phyloP scores from a whole-genome alignment of 1,139 yeast species.

The Geotrichum aggregatum region DNA sequence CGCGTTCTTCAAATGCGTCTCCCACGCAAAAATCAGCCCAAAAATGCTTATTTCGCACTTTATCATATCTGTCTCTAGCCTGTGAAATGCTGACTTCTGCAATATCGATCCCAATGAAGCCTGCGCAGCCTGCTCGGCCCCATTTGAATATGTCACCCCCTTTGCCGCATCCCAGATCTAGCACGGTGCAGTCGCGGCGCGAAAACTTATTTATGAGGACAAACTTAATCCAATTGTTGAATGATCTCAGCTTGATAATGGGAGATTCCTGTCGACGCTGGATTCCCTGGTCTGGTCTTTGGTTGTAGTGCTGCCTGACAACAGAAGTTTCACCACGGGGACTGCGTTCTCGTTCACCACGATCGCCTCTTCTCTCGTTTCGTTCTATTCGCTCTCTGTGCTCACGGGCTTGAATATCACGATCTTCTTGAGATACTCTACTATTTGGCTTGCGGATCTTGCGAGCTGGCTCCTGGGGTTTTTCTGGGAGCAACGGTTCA shows the following conservation, averaged over 20 bases:
- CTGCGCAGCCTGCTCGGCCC: slow-evolving; percentile 66
- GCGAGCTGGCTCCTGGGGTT: slow-evolving; percentile 22
- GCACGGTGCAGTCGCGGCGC: slow-evolving; percentile 46
- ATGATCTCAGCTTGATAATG: slow-evolving; percentile 77
- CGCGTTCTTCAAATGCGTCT: slow-evolving; percentile 71
- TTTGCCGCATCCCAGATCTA: slow-evolving; percentile 94
- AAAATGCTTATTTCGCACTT: slow-evolving; percentile 50
- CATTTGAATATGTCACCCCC: slow-evolving; percentile 96
- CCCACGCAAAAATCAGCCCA: slow-evolving; percentile 83
- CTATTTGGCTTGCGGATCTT: slow-evolving; percentile 31
- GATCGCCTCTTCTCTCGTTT: slow-evolving; percentile 24
- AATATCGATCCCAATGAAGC: slow-evolving; percentile 85
- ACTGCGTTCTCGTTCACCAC: slow-evolving; percentile 20
- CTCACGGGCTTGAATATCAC: slow-evolving; percentile 27
- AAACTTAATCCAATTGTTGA: slow-evolving; percentile 87
- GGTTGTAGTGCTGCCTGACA: slow-evolving; percentile 81
- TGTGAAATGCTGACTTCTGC: slow-evolving; percentile 85
- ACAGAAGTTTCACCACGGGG: slow-evolving; percentile 43
- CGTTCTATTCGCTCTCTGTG: slow-evolving; percentile 27
- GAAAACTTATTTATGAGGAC: slow-evolving; percentile 73
- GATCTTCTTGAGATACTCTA: slow-evolving; percentile 26
- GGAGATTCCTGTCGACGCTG: slow-evolving; percentile 72
- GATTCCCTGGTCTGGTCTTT: slow-evolving; percentile 66
- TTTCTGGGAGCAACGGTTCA: neutral
- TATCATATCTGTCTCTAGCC: slow-evolving; percentile 68